Evolutionary conservation across 495 filamentous ascomycete genomes (phyloP), one percentile per base, ranked within the genome.

Genomic region (Hypoxylon subgilvum): DNA sequence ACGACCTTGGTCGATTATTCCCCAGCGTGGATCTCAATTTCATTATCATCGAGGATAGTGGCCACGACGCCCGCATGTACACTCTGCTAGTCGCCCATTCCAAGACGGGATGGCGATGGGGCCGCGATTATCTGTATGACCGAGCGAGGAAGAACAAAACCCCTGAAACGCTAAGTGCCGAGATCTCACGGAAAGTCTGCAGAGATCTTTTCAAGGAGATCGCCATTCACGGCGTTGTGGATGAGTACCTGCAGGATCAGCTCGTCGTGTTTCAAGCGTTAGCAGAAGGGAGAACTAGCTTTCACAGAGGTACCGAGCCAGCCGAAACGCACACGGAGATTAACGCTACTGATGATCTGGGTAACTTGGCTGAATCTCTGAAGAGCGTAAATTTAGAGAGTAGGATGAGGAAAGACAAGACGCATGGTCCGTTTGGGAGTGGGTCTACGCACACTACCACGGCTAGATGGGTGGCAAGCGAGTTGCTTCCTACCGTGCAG

Each of bases 211-310:
- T 81, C 21, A 65, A 71, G 3, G 88, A 91, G 63, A 65, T 89
- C 4, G 56, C 65, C 6, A 68, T 73, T 34, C 79, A 79, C 0
- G 82, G 81, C 4, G 76, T 76, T 17, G 83, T 91, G 6, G 91
- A 95, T 68, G 80, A 84, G 65, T 75, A 84, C 61, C 82, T 92
- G 67, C 82, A 89, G 68, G 91, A 95, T 70, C 91, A 95, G 63
- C 63, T 95, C 42, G 83, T 92, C 1, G 78, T 94, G 2, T 95
- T 92, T 63, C 89, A 95, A 66, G 87, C 86, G 21, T 73, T 96
- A 35, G 87, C 83, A 8, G 70, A 81, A 30, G 85, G 85, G 1
- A 68, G 56, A 17, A 81, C 80, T 32, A 71, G 63, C 12, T 76
- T 76, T 17, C 69, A 63, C n/a, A 52, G 68, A 13, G 48, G 40